Conservation (phyloP, 768 basidiomycete species). For the Lentinula guzmanii region DNA sequence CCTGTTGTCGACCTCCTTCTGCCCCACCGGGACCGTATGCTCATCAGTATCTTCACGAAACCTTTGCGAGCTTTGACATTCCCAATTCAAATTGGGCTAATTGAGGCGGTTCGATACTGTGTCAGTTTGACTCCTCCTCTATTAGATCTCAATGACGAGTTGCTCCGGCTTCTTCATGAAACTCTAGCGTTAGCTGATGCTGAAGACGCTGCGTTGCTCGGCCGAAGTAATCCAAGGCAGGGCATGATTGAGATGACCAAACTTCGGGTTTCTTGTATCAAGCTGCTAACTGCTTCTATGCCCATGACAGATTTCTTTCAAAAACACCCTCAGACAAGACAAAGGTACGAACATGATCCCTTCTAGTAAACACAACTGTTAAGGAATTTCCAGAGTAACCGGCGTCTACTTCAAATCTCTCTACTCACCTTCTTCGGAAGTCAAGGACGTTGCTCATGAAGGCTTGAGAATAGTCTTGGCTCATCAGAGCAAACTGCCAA, state of each 20-base stretch:
- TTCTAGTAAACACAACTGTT: neutral
- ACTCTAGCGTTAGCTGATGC: constrained; percentile 94
- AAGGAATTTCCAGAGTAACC: constrained; percentile 61
- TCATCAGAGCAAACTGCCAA: constrained; percentile 88
- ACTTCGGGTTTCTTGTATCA: constrained; percentile 90
- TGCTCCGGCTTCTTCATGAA: constrained; percentile 87
- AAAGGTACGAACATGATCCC: constrained; percentile 48
- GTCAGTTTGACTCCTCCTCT: constrained; percentile 85
- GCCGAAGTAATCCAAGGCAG: constrained; percentile 72
- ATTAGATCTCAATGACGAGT: constrained; percentile 88
- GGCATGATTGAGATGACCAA: constrained; percentile 77
- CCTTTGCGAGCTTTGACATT: constrained; percentile 93
- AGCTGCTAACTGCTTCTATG: constrained; percentile 90
- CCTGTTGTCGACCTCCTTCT: constrained; percentile 74
- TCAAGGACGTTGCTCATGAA: constrained; percentile 94
- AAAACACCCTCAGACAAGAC: constrained; percentile 76
- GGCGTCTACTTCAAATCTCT: constrained; percentile 97
- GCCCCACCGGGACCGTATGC: constrained; percentile 82
- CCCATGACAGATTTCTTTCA: constrained; percentile 90
- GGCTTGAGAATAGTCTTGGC: constrained; percentile 84
- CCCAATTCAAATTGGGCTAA: constrained; percentile 94
- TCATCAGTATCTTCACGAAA: constrained; percentile 91
- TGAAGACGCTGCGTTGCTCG: constrained; percentile 79
- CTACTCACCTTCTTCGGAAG: constrained; percentile 84
- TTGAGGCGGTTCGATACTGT: constrained; percentile 93